Conservation (phyloP, 1,284 basidiomycete species). For the Pseudozyma sp. region DNA sequence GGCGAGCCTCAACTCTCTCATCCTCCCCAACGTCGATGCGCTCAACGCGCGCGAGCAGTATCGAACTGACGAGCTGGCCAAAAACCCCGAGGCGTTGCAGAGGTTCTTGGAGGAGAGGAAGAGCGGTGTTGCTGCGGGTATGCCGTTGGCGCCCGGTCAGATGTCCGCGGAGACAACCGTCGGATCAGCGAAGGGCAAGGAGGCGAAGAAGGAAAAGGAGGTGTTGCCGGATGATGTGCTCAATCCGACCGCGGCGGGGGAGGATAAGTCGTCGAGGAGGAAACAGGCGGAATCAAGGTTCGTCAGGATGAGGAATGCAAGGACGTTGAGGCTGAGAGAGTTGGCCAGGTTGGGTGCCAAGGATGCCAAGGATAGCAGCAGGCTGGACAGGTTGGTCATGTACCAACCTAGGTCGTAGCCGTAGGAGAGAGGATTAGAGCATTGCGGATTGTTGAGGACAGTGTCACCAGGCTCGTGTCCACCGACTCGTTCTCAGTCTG, state of each 20-base stretch:
- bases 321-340: slow-evolving; percentile 48
- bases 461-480: too few species aligned
- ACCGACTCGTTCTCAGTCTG: too few species aligned
- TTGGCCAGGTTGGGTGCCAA: slow-evolving; percentile 55
- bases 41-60: slow-evolving; percentile 59
- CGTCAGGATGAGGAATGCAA: slow-evolving; percentile 40
- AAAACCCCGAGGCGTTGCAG: slow-evolving; percentile 55
- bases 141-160: slow-evolving; percentile 64
- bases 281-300: slow-evolving; percentile 46
- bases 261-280: slow-evolving; percentile 2
- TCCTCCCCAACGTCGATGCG: slow-evolving; percentile 63
- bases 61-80: slow-evolving; percentile 37
- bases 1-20: slow-evolving; percentile 44
- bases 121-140: slow-evolving; percentile 56
- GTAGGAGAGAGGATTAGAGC: too few species aligned
- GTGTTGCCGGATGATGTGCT: slow-evolving; percentile 15
- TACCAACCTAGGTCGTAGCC: slow-evolving; percentile 39
- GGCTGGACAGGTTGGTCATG: slow-evolving; percentile 25
- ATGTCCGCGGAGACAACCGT: slow-evolving; percentile 6
- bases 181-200: too few species aligned
- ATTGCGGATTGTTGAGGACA: too few species aligned
- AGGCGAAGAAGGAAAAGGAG: too few species aligned
- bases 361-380: slow-evolving; percentile 17
- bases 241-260: background rate
- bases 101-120: slow-evolving; percentile 58